A percentile compares a stretch with the other conserved stretches of the same genome.
phyloP scores from a whole-genome alignment of 2,329 filamentous ascomycete species.

The Trichoderma citrinoviride region DNA sequence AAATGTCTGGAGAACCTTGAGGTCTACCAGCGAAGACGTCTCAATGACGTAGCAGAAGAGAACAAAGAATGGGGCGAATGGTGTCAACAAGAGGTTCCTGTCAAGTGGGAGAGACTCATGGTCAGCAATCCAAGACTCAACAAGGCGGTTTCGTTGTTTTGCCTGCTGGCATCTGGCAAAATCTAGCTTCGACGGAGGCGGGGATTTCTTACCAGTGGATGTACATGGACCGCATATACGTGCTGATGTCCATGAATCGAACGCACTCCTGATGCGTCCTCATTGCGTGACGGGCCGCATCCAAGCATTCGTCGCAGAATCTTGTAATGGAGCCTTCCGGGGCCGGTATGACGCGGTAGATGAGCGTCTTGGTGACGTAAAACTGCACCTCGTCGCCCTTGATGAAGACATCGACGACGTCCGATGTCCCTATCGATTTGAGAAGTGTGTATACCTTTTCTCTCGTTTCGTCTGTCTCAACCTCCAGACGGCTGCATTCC shows the following conservation, averaged over 20 bases:
- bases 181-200: no score
- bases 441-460: conserved; percentile 39
- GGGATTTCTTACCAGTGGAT: conserved; percentile 48
- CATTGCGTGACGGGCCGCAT: conserved; percentile 50
- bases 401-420: conserved; percentile 44
- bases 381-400: conserved; percentile 49
- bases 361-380: conserved; percentile 48
- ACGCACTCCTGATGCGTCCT: conserved; percentile 46
- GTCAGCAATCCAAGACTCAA: neutral
- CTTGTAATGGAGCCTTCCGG: conserved; percentile 42
- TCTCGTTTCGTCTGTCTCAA: conserved; percentile 36
- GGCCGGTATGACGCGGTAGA: conserved; percentile 52
- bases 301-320: conserved; percentile 50
- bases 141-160: no score
- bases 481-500: conserved; percentile 39
- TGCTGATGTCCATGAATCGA: conserved; percentile 40
- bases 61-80: conserved; percentile 59
- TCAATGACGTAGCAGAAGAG: conserved; percentile 59
- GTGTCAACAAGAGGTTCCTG: conserved; percentile 55
- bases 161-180: no score
- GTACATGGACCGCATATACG: conserved; percentile 46
- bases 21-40: conserved; percentile 51
- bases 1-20: conserved; percentile 55
- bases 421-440: conserved; percentile 39
- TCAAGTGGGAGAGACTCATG: neutral